Evolutionary conservation across 2,329 filamentous ascomycete genomes (phyloP), one percentile per base, ranked within the genome.

Genomic region (Aspergillus niger): DNA sequence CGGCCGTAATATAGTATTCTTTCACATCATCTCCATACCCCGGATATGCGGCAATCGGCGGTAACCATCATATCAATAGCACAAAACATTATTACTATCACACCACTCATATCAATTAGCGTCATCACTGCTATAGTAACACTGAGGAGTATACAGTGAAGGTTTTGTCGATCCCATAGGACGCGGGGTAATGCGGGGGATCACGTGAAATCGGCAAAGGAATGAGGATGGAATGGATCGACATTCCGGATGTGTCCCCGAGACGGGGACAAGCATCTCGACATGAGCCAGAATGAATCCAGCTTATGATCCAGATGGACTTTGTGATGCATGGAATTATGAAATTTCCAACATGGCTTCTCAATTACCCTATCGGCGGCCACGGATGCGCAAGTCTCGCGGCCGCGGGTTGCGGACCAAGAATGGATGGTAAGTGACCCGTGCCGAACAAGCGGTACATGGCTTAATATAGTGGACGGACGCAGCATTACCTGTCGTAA

Each of bases 321-420:
- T 1, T 24, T 28, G 44, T 7, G 8, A 3, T 2, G 44, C 15
- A 30, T 49, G 44, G 44, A 15, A 4, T 3, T 24, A 24, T 49
- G 24, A 24, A 15, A 49, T 24, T 7, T 11, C 44, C 3, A 17
- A 6, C 3, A 49, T 49, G 44, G 20, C 44, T 13, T 24, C 24
- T 24, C 20, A 6, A 8, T 6, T 1, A 6, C 10, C 44, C 24
- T 49, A 8, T 15, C 17, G 44, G n/a, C 44, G 44, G 24, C 13
- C 44, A 49, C 44, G 44, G 15, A 28, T 17, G 13, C 67, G 69
- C 24, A 70, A 70, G 55, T 71, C 70, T 41, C 69, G 70, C 1
- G 67, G 70, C 2, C 66, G 70, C n/a, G 70, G 70, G 15, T 55
- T 72, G 15, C 68, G 70, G 26, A 65, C 70, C 38, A 70, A 65